Percentiles rank a stretch among this genome's conserved stretches.
phyloP scores from a whole-genome alignment of 176 grass and related monocot genomes.

The Carex littledalei region DNA sequence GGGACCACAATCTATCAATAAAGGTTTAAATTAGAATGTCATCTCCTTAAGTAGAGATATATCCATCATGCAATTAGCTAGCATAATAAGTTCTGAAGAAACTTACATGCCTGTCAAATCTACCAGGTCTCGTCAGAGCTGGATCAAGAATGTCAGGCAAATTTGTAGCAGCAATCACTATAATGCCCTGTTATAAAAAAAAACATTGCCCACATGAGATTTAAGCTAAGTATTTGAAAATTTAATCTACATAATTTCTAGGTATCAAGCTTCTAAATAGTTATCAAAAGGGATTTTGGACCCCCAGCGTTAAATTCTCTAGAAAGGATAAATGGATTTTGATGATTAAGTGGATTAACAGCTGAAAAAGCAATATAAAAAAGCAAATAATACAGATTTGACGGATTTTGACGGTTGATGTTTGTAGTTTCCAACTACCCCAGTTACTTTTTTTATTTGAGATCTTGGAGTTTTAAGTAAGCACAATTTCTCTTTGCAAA shows the following conservation, averaged over 20 bases:
- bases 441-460: neutral
- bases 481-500: neutral
- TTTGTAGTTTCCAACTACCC: neutral
- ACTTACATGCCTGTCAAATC: conserved; percentile 99
- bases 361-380: neutral
- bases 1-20: conserved; percentile 89
- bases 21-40: conserved; percentile 10
- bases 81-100: conserved; percentile 1
- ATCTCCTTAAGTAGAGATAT: conserved; percentile 1
- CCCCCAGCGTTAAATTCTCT: neutral
- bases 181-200: conserved; percentile 69
- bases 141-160: conserved; percentile 98
- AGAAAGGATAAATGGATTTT: neutral
- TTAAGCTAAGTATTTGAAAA: neutral
- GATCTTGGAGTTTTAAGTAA: neutral
- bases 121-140: conserved; percentile 94
- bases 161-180: conserved; percentile 98
- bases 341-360: neutral
- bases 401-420: neutral
- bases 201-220: neutral
- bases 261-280: neutral
- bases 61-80: neutral
- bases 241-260: neutral
- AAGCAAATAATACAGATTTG: neutral
- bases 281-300: neutral